Base-by-base conservation (phyloP, 495 filamentous ascomycete species). In the Penicillium riverlandense region DNA sequence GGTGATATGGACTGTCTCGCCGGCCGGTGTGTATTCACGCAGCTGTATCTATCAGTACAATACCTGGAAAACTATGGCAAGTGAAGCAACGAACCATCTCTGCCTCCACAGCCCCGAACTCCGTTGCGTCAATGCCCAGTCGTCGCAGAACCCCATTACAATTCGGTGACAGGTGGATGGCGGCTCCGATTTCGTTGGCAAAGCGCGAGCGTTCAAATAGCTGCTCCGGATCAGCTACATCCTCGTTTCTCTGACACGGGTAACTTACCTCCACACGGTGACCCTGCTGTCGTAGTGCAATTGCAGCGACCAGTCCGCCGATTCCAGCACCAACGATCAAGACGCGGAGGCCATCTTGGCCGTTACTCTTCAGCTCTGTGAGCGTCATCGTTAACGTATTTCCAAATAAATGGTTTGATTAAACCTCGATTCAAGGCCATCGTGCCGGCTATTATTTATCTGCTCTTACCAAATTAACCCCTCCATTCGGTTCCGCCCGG, bases 271-370 rank as follows among this genome's bases (percentile, higher is more conserved):
- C 54, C 16, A 80, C 76, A n/a, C 66, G 36, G 48, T 81, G 79
- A 9, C 78, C 78, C 37, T 74, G 62, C 27, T 70, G 63, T 13
- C 75, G 65, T 10, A 83, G 51, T 8, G 65, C 74, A 48, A 80
- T 72, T 0, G 78, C 77, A 11, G 76, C 69, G 1, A 68, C 59
- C 27, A 80, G 52, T 7, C 78, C 76, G 10, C 74, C 75, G 14
- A 80, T 80, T 1, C 79, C 77, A 11, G 72, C 77, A 11, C 77
- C 78, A n/a, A 76, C 68, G 15, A 81, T 76, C 47, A 69, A 44
- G 39, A 79, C 54, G n/a, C 49, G 55, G 12, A 66, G 52, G 15
- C 59, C 58, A 7, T 38, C 27, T 22, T 49, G 40, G 31, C 47
- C 27, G 4, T 42, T 28, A 4, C 39, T 38, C 29, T 45, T 50